phyloP scores from a whole-genome alignment of 1,284 basidiomycete genomes.

The Trametes versicolor region DNA sequence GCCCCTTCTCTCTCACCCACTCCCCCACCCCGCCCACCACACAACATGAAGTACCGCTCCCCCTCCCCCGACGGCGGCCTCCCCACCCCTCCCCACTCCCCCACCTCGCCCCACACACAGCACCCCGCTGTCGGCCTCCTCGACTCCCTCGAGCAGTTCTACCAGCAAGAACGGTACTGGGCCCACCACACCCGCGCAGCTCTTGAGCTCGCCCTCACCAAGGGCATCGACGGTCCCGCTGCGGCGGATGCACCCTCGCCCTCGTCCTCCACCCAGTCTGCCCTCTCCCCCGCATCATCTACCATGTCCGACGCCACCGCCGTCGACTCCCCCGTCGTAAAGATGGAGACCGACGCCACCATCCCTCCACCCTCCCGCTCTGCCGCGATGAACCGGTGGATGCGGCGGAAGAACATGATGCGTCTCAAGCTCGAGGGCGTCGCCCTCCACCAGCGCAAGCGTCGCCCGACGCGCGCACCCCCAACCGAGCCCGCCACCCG shows the following conservation, averaged over 20 bases:
- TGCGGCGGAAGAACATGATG: constrained; percentile 58
- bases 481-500: constrained; percentile 56
- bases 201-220: constrained; percentile 46
- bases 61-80: constrained; percentile 44
- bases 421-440: constrained; percentile 58
- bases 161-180: constrained; percentile 76
- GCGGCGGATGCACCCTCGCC: constrained; percentile 40
- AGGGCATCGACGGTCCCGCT: constrained; percentile 44
- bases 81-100: constrained; percentile 58
- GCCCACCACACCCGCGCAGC: constrained; percentile 57
- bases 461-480: constrained; percentile 45
- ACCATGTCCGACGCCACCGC: constrained; percentile 31
- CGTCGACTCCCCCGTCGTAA: constrained; percentile 34
- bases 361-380: constrained; percentile 36
- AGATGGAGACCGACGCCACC: constrained; percentile 41
- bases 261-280: constrained; percentile 29
- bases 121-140: constrained; percentile 63
- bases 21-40: constrained; percentile 24
- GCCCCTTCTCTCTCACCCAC: constrained; percentile 27
- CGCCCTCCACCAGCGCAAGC: constrained; percentile 42
- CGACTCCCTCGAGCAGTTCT: constrained; percentile 69
- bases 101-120: constrained; percentile 45
- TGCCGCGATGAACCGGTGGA: constrained; percentile 49
- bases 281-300: constrained; percentile 32
- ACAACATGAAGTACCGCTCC: constrained; percentile 42